Base-by-base conservation (phyloP, 768 basidiomycete genomes). In the Pholiota conissans region DNA sequence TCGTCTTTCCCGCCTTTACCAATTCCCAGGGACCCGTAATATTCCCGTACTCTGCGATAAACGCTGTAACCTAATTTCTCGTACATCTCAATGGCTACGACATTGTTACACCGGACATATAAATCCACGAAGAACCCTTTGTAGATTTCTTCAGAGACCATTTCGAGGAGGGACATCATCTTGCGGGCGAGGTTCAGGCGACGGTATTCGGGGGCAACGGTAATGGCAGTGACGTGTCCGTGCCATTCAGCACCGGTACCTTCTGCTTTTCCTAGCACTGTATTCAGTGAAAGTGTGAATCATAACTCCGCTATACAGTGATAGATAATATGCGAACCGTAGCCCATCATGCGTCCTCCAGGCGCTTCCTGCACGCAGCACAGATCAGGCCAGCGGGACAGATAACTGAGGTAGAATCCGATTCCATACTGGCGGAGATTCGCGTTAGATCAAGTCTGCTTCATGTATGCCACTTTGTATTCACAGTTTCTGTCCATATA, bases 231-330 rank as follows among this genome's bases (percentile, higher is more conserved):
- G 65, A 98, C 87, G 67, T 98, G 97, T 0, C 94, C 96, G 66
- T 95, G 93, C 86, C 90, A 93, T 65, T 95, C 94, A 1, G 72
- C 57, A 0, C 78, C 76, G 5, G 71, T 61, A 2, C 95, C 94
- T 71, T 97, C 94, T 0, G 95, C 93, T 67, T 98, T 99, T 24
- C 94, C 95, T 50, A 99, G 79, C 64, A 98, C 97, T 98, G 65
- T 39, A 32, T 18, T 35, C 14, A 40, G 28, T 39, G 22, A 20
- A 37, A 48, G 20, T 32, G 34, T 28, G 46, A 13, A 46, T 37
- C n/a, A n/a, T n/a, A n/a, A n/a, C n/a, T n/a, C n/a, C n/a, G n/a
- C n/a, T n/a, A n/a, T n/a, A n/a, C n/a, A n/a, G n/a, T n/a, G n/a
- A n/a, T n/a, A n/a, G n/a, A n/a, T n/a, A n/a, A n/a, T n/a, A 20